Evolutionary conservation across 768 basidiomycete species (phyloP).

Genomic region (Termitomyces sp.): DNA sequence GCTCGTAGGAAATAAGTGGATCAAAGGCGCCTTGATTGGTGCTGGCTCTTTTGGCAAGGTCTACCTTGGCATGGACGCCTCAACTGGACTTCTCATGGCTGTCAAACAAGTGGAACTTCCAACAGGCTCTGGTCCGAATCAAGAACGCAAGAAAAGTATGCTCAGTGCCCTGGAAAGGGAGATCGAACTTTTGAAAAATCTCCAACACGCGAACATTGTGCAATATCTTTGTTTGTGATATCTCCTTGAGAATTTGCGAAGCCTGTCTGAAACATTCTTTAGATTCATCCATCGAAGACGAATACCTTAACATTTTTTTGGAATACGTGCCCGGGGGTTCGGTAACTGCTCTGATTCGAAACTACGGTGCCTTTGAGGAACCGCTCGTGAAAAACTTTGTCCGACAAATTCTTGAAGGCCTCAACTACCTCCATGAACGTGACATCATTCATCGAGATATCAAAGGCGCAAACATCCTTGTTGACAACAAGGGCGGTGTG

Average conservation of each 20-base stretch:
- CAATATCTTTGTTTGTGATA: slow-evolving; percentile 84
- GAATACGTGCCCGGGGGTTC: slow-evolving; percentile 97
- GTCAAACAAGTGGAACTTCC: slow-evolving; percentile 97
- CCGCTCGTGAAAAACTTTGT: slow-evolving; percentile 89
- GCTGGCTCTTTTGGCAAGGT: slow-evolving; percentile 95
- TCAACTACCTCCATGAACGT: slow-evolving; percentile 87
- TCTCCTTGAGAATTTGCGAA: not conserved
- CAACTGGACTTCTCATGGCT: slow-evolving; percentile 88
- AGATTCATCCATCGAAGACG: slow-evolving; percentile 94
- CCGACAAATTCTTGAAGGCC: slow-evolving; percentile 82
- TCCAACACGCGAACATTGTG: slow-evolving; percentile 95
- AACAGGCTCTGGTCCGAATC: slow-evolving; percentile 75
- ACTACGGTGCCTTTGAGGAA: slow-evolving; percentile 94
- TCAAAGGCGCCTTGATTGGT: slow-evolving; percentile 93
- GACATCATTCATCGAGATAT: slow-evolving; percentile 98
- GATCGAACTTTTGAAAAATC: slow-evolving; percentile 87
- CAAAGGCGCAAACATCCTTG: slow-evolving; percentile 97
- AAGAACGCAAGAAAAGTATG: slow-evolving; percentile 93
- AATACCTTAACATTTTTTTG: slow-evolving; percentile 91
- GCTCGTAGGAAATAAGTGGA: slow-evolving; percentile 82
- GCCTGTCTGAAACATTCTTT: slow-evolving; percentile 1
- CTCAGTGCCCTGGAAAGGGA: slow-evolving; percentile 87
- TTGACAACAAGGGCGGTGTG: slow-evolving; percentile 96
- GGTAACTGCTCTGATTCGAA: slow-evolving; percentile 81
- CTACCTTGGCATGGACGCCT: slow-evolving; percentile 92